Conservation (phyloP, 2,329 filamentous ascomycete species). For the Curvularia eragrostidis region DNA sequence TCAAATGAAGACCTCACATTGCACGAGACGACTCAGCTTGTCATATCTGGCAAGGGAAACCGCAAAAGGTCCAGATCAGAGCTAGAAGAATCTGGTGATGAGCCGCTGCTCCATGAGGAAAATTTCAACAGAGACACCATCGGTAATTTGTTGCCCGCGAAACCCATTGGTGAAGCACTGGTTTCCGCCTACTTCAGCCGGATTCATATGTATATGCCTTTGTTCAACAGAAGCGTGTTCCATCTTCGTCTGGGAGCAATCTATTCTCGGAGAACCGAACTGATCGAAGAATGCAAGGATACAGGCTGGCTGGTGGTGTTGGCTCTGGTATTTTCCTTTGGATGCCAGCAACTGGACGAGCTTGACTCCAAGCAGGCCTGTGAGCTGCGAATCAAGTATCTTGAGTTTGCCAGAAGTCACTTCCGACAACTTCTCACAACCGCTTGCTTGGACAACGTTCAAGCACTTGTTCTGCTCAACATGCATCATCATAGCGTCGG, state of each 20-base stretch:
- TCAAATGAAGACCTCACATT: constrained; percentile 32
- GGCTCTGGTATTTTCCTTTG: constrained; percentile 53
- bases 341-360: constrained; percentile 50
- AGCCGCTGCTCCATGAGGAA: constrained; percentile 15
- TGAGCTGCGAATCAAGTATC: constrained; percentile 31
- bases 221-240: constrained; percentile 53
- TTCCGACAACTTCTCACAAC: constrained; percentile 49
- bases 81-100: constrained; percentile 23
- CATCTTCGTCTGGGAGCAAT: constrained; percentile 49
- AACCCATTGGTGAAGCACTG: constrained; percentile 49
- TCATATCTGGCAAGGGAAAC: constrained; percentile 13
- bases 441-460: constrained; percentile 52
- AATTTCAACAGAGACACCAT: constrained; percentile 18
- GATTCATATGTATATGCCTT: constrained; percentile 48
- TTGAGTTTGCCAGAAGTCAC: constrained; percentile 41
- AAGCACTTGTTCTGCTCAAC: constrained; percentile 53
- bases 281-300: constrained; percentile 43
- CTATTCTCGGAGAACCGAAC: constrained; percentile 39
- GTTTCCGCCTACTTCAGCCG: constrained; percentile 51
- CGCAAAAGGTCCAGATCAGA: constrained; percentile 28
- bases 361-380: constrained; percentile 30
- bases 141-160: constrained; percentile 43
- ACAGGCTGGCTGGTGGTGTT: constrained; percentile 53
- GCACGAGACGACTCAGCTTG: constrained; percentile 7
- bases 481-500: constrained; percentile 53